These are phyloP conservation scores for Kodamaea sp. DNA, from an alignment of 1,139 yeast species.

Conservation along the genomic window DNA sequence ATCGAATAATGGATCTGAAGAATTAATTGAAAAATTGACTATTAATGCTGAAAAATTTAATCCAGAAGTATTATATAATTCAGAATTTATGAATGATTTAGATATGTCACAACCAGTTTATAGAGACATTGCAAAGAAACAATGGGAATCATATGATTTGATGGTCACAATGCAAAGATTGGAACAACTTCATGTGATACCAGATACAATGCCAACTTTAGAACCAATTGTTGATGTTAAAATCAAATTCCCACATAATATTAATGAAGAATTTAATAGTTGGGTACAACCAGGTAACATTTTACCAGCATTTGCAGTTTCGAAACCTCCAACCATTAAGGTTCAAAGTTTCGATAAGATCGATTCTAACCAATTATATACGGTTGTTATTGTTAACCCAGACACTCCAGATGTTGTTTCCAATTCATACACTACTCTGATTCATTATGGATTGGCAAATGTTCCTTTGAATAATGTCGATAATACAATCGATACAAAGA, in stretches of 20 bases:
- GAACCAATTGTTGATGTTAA: conserved; percentile 78
- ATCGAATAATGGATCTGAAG: conserved; percentile 8
- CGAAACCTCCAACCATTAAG: conserved; percentile 69
- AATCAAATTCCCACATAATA: conserved; percentile 70
- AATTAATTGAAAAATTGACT: conserved; percentile 21
- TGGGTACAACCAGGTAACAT: conserved; percentile 79
- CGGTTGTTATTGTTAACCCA: conserved; percentile 82
- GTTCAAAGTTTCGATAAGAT: conserved; percentile 65
- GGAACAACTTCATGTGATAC: conserved; percentile 80
- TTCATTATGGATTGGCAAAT: conserved; percentile 78
- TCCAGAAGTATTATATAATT: conserved; percentile 80
- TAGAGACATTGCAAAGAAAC: conserved; percentile 59
- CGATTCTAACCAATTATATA: conserved; percentile 51
- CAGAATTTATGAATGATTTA: conserved; percentile 43
- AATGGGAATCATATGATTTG: conserved; percentile 69
- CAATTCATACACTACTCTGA: conserved; percentile 67
- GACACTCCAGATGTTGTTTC: conserved; percentile 77
- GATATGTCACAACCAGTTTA: conserved; percentile 79
- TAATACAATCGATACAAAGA: conserved; percentile 54
- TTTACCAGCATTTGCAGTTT: conserved; percentile 69
- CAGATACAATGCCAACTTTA: conserved; percentile 89
- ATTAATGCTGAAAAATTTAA: conserved; percentile 59
- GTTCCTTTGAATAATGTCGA: conserved; percentile 58
- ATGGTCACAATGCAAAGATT: conserved; percentile 84
- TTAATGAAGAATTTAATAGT: conserved; percentile 44